These are phyloP conservation scores for Sclerotinia borealis DNA, from an alignment of 2,329 filamentous ascomycete species.

Conservation along the genomic window DNA sequence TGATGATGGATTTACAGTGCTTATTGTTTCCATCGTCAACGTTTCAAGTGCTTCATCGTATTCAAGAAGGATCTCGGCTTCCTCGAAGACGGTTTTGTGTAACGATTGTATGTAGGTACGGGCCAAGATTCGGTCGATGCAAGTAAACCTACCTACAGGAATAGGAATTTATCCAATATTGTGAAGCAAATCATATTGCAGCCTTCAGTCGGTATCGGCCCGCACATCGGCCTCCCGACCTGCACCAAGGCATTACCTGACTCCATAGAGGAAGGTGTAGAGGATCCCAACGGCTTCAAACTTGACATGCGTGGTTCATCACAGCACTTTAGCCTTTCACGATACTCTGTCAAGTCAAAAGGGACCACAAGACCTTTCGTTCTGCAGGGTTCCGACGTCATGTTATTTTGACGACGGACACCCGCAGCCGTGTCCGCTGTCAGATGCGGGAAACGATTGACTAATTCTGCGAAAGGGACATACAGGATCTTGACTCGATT, in stretches of 20 bases:
- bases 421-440: conserved; percentile 24
- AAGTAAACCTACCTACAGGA: conserved; percentile 1
- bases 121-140: conserved; percentile 1
- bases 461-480: conserved; percentile 5
- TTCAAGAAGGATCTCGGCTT: background rate
- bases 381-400: conserved; percentile 30
- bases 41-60: background rate
- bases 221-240: conserved; percentile 4
- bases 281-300: conserved; percentile 10
- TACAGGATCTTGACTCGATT: conserved; percentile 3
- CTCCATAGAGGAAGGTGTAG: conserved; percentile 12
- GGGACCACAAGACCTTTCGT: conserved; percentile 16
- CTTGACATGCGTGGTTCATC: conserved; percentile 13
- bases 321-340: conserved; percentile 5
- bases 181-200: background rate
- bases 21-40: background rate
- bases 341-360: conserved; percentile 9
- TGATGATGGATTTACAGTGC: background rate
- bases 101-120: background rate
- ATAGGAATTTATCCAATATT: background rate
- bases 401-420: conserved; percentile 23
- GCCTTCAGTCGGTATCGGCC: conserved; percentile 10
- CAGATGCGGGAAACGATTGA: conserved; percentile 16
- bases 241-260: conserved; percentile 9
- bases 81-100: background rate